phyloP scores from a whole-genome alignment of 1,139 yeast genomes.

The Pichia sp. region DNA sequence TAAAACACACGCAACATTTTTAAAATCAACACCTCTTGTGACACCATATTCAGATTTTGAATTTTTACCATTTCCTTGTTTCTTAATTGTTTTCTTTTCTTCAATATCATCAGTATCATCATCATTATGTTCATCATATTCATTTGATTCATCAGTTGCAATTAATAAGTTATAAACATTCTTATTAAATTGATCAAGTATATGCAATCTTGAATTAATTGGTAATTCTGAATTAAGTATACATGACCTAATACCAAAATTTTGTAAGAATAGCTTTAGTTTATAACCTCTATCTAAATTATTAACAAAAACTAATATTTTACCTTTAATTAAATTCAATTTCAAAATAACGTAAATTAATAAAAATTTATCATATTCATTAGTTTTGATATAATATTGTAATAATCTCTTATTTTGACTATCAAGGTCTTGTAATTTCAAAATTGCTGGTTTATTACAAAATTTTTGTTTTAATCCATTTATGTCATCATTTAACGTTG shows the following conservation, averaged over 20 bases:
- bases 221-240: conserved; percentile 92
- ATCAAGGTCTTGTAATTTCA: conserved; percentile 64
- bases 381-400: conserved; percentile 81
- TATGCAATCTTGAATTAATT: conserved; percentile 84
- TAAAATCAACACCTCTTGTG: conserved; percentile 95
- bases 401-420: conserved; percentile 53
- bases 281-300: conserved; percentile 94
- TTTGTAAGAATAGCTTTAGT: conserved; percentile 83
- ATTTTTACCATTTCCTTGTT: conserved; percentile 23
- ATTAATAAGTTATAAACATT: conserved; percentile 80
- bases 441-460: conserved; percentile 80
- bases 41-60: conserved; percentile 67
- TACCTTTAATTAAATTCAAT: conserved; percentile 82
- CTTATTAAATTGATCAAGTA: conserved; percentile 91
- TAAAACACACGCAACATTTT: conserved; percentile 91
- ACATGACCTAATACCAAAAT: conserved; percentile 86
- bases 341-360: conserved; percentile 89
- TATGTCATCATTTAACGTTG: conserved; percentile 85
- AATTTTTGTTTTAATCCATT: conserved; percentile 67
- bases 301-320: conserved; percentile 85
- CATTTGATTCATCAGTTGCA: conserved; percentile 89
- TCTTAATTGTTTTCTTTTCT: conserved; percentile 30
- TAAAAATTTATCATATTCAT: conserved; percentile 88
- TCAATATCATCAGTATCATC: conserved; percentile 34
- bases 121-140: conserved; percentile 32